These are phyloP conservation scores for Sporisorium scitamineum DNA, from an alignment of 1,284 basidiomycete species.

Conservation along the genomic window DNA sequence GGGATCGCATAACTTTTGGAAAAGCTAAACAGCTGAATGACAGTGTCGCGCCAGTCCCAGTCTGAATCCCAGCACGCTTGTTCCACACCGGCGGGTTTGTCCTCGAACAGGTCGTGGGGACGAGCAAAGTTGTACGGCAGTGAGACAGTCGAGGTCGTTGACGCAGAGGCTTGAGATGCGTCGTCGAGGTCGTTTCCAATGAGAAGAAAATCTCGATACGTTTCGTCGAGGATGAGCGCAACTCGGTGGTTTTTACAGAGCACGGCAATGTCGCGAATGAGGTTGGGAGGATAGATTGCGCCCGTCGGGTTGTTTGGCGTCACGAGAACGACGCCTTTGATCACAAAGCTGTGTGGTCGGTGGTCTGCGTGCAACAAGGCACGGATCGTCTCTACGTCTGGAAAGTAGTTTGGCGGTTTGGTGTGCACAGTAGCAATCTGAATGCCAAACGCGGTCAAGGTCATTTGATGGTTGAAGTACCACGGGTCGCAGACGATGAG, in stretches of 20 bases:
- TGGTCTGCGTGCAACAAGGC: constrained; percentile 73
- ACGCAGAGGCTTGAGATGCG: neutral
- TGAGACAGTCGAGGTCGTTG: neutral
- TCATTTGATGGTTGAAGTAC: constrained; percentile 73
- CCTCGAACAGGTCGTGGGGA: constrained; percentile 75
- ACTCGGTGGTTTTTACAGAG: constrained; percentile 76
- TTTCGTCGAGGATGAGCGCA: constrained; percentile 77
- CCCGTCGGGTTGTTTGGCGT: constrained; percentile 78
- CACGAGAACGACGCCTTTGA: constrained; percentile 75
- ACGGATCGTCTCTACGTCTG: constrained; percentile 74
- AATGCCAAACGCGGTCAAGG: constrained; percentile 71
- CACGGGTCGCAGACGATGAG: constrained; percentile 84
- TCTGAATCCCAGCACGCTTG: constrained; percentile 15
- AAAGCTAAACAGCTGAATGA: constrained; percentile 57
- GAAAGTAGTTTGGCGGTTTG: constrained; percentile 73
- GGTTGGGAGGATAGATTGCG: constrained; percentile 76
- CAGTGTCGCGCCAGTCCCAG: constrained; percentile 73
- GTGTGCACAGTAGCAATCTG: constrained; percentile 77
- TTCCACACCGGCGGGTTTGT: constrained; percentile 16
- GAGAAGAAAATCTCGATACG: constrained; percentile 81
- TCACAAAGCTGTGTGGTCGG: constrained; percentile 70
- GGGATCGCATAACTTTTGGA: constrained; percentile 86
- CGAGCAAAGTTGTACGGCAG: constrained; percentile 58
- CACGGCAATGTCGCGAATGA: constrained; percentile 77
- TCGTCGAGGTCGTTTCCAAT: constrained; percentile 51